These are phyloP conservation scores for Pseudozyma thailandica DNA, from an alignment of 1,284 basidiomycete species.

Conservation along the genomic window DNA sequence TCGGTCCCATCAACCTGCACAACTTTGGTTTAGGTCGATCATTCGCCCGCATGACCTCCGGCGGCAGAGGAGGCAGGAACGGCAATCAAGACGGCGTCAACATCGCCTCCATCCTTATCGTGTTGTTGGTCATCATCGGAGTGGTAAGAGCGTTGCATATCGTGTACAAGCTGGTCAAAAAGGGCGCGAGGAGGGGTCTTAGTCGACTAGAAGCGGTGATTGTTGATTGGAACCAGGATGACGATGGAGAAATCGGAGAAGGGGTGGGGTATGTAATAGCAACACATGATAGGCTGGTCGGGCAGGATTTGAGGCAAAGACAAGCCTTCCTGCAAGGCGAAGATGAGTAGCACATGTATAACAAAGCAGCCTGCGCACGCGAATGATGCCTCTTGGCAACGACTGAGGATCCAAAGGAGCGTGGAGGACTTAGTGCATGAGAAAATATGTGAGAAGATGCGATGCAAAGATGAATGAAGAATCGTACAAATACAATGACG, in stretches of 20 bases:
- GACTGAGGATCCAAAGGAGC: too few relatives aligned
- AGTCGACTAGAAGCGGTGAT: conserved; percentile 47
- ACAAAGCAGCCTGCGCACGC: conserved; percentile 8
- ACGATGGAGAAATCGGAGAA: conserved; percentile 17
- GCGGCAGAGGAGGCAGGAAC: conserved; percentile 22
- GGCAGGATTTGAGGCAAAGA: conserved; percentile 7
- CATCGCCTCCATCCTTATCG: conserved; percentile 45
- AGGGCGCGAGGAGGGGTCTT: conserved; percentile 26
- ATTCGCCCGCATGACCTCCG: conserved; percentile 48
- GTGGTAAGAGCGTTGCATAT: conserved; percentile 41
- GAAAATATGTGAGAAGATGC: not conserved
- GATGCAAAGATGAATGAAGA: not conserved
- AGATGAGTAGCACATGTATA: not conserved
- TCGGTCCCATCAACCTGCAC: conserved; percentile 51
- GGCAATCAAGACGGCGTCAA: conserved; percentile 41
- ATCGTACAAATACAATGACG: conserved; percentile 3
- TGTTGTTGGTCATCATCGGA: conserved; percentile 52
- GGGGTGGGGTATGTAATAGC: not conserved
- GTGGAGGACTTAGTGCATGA: not conserved
- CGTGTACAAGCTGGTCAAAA: conserved; percentile 42
- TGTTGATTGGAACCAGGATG: conserved; percentile 52
- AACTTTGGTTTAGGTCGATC: conserved; percentile 53
- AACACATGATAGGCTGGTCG: conserved; percentile 1
- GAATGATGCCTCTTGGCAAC: too few relatives aligned
- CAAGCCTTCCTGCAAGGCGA: conserved; percentile 9